Base-by-base conservation (phyloP, 1,139 yeast species). In the Suhomyces kunorum region DNA sequence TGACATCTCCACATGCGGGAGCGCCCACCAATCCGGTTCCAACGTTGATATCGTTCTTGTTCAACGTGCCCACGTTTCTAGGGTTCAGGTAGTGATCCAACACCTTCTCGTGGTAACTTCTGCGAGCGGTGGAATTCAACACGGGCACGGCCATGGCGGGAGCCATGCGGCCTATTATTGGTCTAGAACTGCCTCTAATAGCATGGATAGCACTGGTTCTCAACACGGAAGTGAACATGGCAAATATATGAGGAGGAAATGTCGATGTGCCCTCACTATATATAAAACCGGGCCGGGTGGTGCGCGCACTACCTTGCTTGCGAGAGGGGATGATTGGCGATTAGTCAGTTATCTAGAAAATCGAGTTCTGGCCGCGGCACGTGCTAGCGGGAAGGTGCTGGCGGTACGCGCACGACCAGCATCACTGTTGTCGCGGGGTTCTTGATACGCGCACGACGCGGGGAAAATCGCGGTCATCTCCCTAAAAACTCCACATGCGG, bases 1-100 rank as follows among this genome's bases (percentile, higher is more conserved):
- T 92, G 38, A 92, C 98, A 71, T 92, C 98, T 44, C 98, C 98
- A 71, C 98, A 92, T 1, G 98, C 98, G 42, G 98, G 98, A 0
- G 98, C 98, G 40, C 98, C 92, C 14, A 92, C 98, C 32, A 92
- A 77, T 1, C 98, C 98, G 2, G 98, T 92, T 32, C 98, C 98
- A n/a, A 92, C 98, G 51, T 82, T 79, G 17, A 66, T 57, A 46
- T 81, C 79, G 47, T 74, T 76, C 68, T 90, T 89, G 66, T 89
- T 88, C 65, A 92, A 68, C 6, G 96, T 78, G 14, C 98, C 98
- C 32, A 92, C 98, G 61, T 92, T 92, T 64, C 98, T 80, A 45
- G 98, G 98, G 69, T 90, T 90, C 59, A 87, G 83, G 67, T 92
- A 92, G 64, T 92, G 98, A 63, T 92, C 98, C 53, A 92, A 83